Evolutionary conservation across 2,329 filamentous ascomycete genomes (phyloP).

Genomic region (Aureobasidium sp.): DNA sequence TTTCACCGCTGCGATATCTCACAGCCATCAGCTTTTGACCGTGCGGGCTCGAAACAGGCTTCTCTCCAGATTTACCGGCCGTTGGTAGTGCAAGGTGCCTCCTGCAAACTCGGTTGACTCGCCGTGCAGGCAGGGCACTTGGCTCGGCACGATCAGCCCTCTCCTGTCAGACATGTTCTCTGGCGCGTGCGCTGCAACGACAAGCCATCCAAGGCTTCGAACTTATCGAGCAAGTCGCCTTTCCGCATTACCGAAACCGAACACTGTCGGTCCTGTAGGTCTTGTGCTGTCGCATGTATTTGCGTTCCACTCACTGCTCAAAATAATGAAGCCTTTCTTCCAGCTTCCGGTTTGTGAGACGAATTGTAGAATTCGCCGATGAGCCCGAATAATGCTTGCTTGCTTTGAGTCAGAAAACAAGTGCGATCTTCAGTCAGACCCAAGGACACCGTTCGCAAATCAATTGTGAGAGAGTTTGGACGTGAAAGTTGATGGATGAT

Average conservation of each 20-base stretch:
- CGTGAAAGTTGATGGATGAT: not conserved
- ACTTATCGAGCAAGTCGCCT: not conserved
- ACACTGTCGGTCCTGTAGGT: not conserved
- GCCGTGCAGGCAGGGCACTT: not conserved
- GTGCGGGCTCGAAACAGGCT: not conserved
- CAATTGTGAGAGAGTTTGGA: not conserved
- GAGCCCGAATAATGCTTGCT: not conserved
- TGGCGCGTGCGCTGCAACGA: constrained; percentile 6
- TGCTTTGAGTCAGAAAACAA: not conserved
- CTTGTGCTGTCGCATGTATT: not conserved
- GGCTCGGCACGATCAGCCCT: constrained; percentile 11
- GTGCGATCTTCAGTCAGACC: not conserved
- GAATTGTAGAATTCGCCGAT: not conserved
- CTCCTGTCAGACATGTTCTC: constrained; percentile 9
- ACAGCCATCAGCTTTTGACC: not conserved
- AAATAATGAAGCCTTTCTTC: not conserved
- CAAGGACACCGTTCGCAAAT: not conserved
- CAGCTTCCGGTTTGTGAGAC: not conserved
- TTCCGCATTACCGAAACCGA: not conserved
- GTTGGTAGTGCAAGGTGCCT: not conserved
- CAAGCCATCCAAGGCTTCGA: not conserved
- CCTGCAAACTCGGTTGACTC: constrained; percentile 12
- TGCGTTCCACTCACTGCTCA: not conserved
- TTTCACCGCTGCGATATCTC: not conserved
- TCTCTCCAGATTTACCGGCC: constrained; percentile 10